phyloP scores from a whole-genome alignment of 148 eudicot genomes.

The Selenicereus undatus region DNA sequence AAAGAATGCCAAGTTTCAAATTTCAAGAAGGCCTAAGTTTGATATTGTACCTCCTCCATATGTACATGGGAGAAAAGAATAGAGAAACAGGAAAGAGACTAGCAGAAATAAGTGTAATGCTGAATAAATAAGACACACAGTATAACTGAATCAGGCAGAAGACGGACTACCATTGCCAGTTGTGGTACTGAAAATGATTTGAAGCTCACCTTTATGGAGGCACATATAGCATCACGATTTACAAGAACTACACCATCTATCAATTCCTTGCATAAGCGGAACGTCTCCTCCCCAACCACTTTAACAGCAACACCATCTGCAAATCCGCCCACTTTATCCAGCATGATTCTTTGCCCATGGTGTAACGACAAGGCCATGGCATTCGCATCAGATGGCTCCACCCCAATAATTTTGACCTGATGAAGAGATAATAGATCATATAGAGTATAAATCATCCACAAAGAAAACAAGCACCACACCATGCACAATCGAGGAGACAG shows the following conservation, averaged over 20 bases:
- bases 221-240: constrained; percentile 97
- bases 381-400: constrained; percentile 95
- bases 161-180: no score
- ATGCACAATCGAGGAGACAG: neutral
- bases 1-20: neutral
- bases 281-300: constrained; percentile 92
- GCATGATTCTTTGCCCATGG: constrained; percentile 71
- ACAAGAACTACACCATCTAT: constrained; percentile 95
- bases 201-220: constrained; percentile 80
- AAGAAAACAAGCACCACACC: neutral
- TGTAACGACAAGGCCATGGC: constrained; percentile 95
- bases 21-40: neutral
- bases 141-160: no score
- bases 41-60: neutral
- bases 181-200: neutral
- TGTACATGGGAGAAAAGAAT: neutral
- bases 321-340: constrained; percentile 95
- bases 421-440: constrained; percentile 2
- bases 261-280: constrained; percentile 73
- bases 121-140: neutral
- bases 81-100: neutral
- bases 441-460: constrained; percentile 6
- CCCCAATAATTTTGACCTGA: constrained; percentile 86
- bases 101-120: neutral
- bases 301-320: constrained; percentile 99